Conservation (phyloP, 2,329 filamentous ascomycete genomes). For the Triangularia setosa region DNA sequence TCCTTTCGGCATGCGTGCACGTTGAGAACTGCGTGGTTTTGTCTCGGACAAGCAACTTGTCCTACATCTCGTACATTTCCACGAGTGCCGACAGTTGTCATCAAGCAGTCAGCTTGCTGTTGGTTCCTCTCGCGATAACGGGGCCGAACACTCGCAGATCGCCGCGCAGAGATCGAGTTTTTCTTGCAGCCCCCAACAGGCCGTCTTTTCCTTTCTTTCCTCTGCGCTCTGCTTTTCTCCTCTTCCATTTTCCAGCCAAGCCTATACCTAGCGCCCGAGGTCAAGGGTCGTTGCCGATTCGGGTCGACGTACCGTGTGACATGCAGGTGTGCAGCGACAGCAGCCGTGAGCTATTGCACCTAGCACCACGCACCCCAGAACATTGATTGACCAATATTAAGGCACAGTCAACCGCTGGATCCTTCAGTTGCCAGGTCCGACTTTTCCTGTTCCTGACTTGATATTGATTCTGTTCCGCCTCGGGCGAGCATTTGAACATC, state of each 20-base stretch:
- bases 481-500: background rate
- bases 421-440: slow-evolving; percentile 13
- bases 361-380: slow-evolving; percentile 22
- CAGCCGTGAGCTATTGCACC: slow-evolving; percentile 36
- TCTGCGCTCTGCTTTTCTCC: background rate
- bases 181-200: background rate
- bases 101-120: background rate
- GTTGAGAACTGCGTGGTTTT: slow-evolving; percentile 1
- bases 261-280: slow-evolving; percentile 21
- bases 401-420: slow-evolving; percentile 43
- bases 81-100: background rate
- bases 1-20: background rate
- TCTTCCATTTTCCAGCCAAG: background rate
- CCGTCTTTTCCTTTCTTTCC: background rate
- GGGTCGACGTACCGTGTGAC: slow-evolving; percentile 27
- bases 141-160: slow-evolving; percentile 18
- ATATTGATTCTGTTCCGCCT: background rate
- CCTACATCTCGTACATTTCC: background rate
- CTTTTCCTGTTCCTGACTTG: slow-evolving; percentile 1
- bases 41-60: slow-evolving; percentile 1
- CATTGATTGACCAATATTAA: slow-evolving; percentile 50
- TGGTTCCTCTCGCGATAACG: slow-evolving; percentile 7
- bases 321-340: slow-evolving; percentile 29
- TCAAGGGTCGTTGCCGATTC: slow-evolving; percentile 3
- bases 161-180: background rate